Conservation (phyloP, 2,329 filamentous ascomycete species). For the Paecilomyces formosus region DNA sequence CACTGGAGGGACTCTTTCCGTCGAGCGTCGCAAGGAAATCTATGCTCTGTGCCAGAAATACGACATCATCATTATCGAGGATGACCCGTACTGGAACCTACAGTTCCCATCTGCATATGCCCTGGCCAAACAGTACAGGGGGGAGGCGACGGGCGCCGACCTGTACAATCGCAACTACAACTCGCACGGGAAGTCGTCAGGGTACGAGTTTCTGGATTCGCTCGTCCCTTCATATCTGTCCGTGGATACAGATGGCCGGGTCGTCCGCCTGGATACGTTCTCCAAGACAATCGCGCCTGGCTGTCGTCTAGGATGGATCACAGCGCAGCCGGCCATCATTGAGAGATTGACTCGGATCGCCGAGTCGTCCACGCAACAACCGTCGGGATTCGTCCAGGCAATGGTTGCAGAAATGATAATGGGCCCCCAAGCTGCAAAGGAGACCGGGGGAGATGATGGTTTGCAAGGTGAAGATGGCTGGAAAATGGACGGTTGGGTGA, state of each 20-base stretch:
- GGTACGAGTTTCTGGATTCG: conserved; percentile 73
- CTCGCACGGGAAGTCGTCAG: conserved; percentile 47
- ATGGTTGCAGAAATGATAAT: conserved; percentile 72
- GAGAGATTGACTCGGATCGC: conserved; percentile 68
- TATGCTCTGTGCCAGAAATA: conserved; percentile 76
- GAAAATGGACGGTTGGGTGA: conserved; percentile 79
- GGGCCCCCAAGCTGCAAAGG: conserved; percentile 54
- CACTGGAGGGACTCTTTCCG: conserved; percentile 65
- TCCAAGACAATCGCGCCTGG: conserved; percentile 89
- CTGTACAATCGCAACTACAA: conserved; percentile 33
- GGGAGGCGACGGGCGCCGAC: conserved; percentile 19
- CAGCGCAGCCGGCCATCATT: conserved; percentile 68
- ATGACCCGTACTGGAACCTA: conserved; percentile 93
- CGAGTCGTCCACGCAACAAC: conserved; percentile 72
- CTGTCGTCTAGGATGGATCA: conserved; percentile 85
- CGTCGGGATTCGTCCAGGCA: conserved; percentile 81
- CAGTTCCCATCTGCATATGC: conserved; percentile 69
- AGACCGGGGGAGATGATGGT: conserved; percentile 36
- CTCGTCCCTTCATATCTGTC: conserved; percentile 75
- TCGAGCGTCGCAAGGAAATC: conserved; percentile 67
- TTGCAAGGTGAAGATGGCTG: conserved; percentile 55
- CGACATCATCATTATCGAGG: conserved; percentile 86
- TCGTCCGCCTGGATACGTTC: conserved; percentile 86
- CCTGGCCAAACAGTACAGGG: conserved; percentile 24
- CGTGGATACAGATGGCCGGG: conserved; percentile 76